Evolutionary conservation across 345 rosid genomes (phyloP), one percentile per base, ranked within the genome.

Genomic region (Hibiscus tridactylites): DNA sequence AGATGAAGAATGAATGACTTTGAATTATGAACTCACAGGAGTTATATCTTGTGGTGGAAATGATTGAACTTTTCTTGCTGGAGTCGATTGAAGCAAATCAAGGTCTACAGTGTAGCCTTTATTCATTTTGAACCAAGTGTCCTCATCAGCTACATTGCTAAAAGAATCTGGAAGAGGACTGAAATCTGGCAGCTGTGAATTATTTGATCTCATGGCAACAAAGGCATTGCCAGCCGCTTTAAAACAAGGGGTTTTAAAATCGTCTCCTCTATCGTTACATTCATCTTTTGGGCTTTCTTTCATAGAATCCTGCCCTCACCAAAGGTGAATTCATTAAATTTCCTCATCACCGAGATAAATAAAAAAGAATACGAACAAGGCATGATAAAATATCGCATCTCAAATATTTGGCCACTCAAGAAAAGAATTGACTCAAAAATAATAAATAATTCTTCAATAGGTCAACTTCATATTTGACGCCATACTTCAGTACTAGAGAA

Each of bases 121-220:
- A 82, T 95, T 95, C 88, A 95, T 84, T 85, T 88, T 86, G 76
- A 88, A 77, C 99, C 97, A 95, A n/a, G 93, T 83, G 73, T 95
- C 99, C 84, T 95, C 97, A 78, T 95, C 99, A 39, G 97, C 99
- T 57, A 95, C 85, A 68, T 81, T 82, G 79, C 91, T 87, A 65
- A 88, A 79, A 73, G 83, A 76, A 82, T 90, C 87, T 57, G 91
- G 93, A 80, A 90, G 89, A 7, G 97, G 97, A 78, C 99, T 95
- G 73, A 47, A 90, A 71, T 83, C 96, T 63, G 89, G 79, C 61
- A 84, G 79, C 61, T 79, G 74, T 24, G 88, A 77, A 79, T 88
- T 83, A 80, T 83, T 89, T 80, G 99, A 91, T 59, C 97, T 81
- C 63, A 78, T 85, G 76, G 81, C 90, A 57, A 95, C 93, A 80